Evolutionary conservation across 306 rosid species (phyloP), one percentile per base, ranked within the genome.

Genomic region (Calophaca sinica): DNA sequence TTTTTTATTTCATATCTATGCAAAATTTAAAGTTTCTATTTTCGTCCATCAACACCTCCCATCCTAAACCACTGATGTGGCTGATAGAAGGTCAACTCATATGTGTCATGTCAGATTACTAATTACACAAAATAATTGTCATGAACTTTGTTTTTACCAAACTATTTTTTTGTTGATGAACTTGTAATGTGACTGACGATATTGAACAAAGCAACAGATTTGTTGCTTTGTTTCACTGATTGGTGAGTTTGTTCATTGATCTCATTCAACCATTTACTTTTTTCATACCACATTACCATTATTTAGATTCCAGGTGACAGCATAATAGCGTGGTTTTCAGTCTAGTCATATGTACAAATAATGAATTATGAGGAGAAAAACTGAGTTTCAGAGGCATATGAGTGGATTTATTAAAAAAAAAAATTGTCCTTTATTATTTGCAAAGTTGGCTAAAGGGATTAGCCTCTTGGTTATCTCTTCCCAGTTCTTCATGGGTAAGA

Each of bases 161-260:
- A n/a, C n/a, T n/a, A n/a, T n/a, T n/a, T n/a, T n/a, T n/a, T n/a
- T n/a, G n/a, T n/a, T n/a, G 26, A 20, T 20, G 26, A 20, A 20
- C 26, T 20, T 20, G 26, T 0, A 20, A 20, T 20, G 26, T 1
- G 26, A 20, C 26, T 20, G 26, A 20, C 26, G 26, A 20, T 20
- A 20, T 20, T 20, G 26, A 20, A 20, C 26, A 20, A n/a, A n/a
- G n/a, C n/a, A n/a, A n/a, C n/a, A 36, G 53, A 53, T 54, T 63
- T 75, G 32, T 59, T 74, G 4, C 6, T 36, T 36, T 61, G 67
- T n/a, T 61, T 64, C 44, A 46, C 10, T 50, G 60, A 9, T n/a
- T 26, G 28, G 33, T 46, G 60, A 15, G 51, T 35, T 46, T 68
- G 14, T 35, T 33, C 42, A 46, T 4, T n/a, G n/a, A 13, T 6